Evolutionary conservation across 176 grass and related monocot genomes (phyloP).

Genomic region (Eremochloa ophiuroides): DNA sequence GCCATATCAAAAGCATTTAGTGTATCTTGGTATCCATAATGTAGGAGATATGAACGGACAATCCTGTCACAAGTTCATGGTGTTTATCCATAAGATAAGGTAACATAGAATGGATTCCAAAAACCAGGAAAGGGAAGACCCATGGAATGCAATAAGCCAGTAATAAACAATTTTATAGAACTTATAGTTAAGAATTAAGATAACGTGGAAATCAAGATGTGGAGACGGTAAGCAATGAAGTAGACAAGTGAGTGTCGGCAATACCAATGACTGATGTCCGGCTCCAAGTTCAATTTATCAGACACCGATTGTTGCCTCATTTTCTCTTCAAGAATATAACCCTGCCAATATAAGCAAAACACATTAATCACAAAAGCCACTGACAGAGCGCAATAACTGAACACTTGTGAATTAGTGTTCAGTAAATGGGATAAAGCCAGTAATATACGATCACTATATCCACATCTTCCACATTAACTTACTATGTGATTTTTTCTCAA

Average conservation of each 20-base stretch:
- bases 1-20: constrained; percentile 84
- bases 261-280: constrained; percentile 72
- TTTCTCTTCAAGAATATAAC: constrained; percentile 81
- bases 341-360: constrained; percentile 48
- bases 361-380: constrained; percentile 3
- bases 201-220: constrained; percentile 13
- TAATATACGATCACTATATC: background rate
- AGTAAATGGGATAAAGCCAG: background rate
- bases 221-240: background rate
- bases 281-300: constrained; percentile 62
- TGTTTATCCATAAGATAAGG: background rate
- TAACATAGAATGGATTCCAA: constrained; percentile 24
- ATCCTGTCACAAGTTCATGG: constrained; percentile 56
- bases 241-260: background rate
- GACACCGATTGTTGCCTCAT: constrained; percentile 55
- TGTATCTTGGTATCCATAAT: constrained; percentile 98
- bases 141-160: background rate
- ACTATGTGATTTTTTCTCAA: background rate
- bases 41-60: constrained; percentile 92
- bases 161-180: background rate
- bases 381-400: background rate
- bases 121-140: background rate
- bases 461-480: background rate
- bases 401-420: background rate
- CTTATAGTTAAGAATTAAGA: background rate